Evolutionary conservation across 495 filamentous ascomycete genomes (phyloP), one percentile per base, ranked within the genome.

Genomic region (Penicillium pancosmium): DNA sequence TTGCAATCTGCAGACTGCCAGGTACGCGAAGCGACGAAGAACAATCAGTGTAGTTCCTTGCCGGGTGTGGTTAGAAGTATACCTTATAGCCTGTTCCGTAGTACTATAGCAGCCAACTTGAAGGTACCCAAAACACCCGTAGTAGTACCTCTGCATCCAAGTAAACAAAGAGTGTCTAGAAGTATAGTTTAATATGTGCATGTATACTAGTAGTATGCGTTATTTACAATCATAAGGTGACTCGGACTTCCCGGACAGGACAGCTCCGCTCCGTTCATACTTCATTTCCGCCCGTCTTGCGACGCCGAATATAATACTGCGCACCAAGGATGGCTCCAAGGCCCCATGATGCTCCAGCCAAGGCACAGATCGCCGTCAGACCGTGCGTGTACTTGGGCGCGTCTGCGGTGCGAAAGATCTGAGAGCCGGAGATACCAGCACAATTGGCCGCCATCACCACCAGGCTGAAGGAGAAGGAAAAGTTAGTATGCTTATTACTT

Each of bases 371-470:
- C 3, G 74, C 73, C 1, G 74, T 77, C 12, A 77, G 47, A 7
- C 78, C 81, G 25, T 75, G 72, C 3, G 67, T 57, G 50, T 86
- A 85, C 7, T 79, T 73, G 23, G 78, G 82, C 13, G 73, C 75
- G 35, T 85, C 82, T 16, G 74, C 60, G 0, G 77, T 75, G 23
- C 79, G 78, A 68, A 84, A 85, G 41, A 85, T 72, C 62, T 85
- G 82, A 7, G 75, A 74, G 4, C 82, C 81, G 9, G 80, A 76
- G 25, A 82, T 84, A 2, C 81, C 81, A 4, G 78, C 69, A 46
- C 73, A 69, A 55, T 83, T 83, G 11, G 83, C 84, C 10, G 78
- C 74, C 80, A 84, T 84, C 41, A 86, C 75, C 43, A 84, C 72
- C 49, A 83, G 69, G 12, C 75, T 80, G 23, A 25, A 33, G 35